Evolutionary conservation across 352 stramenopile species (phyloP).

Genomic region (Phytophthora sp.): DNA sequence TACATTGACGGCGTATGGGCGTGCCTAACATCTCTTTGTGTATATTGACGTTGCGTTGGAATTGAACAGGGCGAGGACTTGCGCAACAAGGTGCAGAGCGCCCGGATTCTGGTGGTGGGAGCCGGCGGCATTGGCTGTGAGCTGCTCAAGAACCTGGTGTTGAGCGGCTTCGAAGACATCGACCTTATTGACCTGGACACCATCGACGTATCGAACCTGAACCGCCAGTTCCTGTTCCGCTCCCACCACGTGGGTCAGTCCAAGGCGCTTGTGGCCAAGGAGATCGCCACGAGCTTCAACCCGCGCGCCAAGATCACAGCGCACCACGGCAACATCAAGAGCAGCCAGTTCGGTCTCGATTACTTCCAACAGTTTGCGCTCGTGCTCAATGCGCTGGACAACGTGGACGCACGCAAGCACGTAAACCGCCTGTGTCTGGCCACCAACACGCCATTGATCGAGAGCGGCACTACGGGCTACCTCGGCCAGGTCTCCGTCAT

Average conservation of each 20-base stretch:
- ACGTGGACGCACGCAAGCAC: constrained; percentile 98
- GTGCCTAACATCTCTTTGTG: background rate
- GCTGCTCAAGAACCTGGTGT: constrained; percentile 99
- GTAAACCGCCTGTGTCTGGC: constrained; percentile 99
- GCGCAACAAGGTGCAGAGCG: constrained; percentile 68
- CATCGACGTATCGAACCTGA: constrained; percentile 99
- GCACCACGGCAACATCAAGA: constrained; percentile 98
- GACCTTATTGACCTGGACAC: constrained; percentile 99
- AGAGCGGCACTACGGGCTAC: constrained; percentile 99
- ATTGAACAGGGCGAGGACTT: constrained; percentile 60
- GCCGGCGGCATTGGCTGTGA: constrained; percentile 99
- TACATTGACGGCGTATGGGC: background rate
- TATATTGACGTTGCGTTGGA: too few relatives aligned
- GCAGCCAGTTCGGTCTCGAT: constrained; percentile 88
- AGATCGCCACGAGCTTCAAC: constrained; percentile 91
- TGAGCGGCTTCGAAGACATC: constrained; percentile 95
- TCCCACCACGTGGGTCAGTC: constrained; percentile 96
- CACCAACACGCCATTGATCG: constrained; percentile 89
- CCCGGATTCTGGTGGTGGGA: constrained; percentile 96
- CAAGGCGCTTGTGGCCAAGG: constrained; percentile 92
- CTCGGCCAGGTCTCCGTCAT: constrained; percentile 98
- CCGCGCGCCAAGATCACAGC: constrained; percentile 88
- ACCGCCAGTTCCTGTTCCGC: constrained; percentile 99
- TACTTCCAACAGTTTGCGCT: constrained; percentile 97
- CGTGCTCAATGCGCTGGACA: constrained; percentile 99